Base-by-base conservation (phyloP, 768 basidiomycete genomes). In the Mycena floridula region DNA sequence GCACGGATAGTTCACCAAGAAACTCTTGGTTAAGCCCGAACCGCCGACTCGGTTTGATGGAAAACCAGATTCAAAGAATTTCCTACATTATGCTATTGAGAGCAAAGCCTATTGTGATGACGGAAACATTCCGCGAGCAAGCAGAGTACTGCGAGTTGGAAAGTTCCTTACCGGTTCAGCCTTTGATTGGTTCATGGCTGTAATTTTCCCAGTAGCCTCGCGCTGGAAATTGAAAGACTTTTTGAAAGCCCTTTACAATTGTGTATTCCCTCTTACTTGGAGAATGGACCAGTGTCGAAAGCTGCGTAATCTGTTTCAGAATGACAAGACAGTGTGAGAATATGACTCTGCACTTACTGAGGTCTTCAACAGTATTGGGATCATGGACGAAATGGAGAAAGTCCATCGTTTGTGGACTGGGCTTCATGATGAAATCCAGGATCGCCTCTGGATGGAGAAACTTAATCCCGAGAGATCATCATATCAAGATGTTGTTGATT, bases 381-480 rank as follows among this genome's bases (percentile, higher is more conserved):
- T 57, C 2, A 46, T 56, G 0, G 54, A 55, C 3, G 38, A 57
- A 5, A 47, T 42, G 0, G 60, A 65, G 11, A 49, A 58, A 11
- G 59, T 69, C 0, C 51, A 62, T 11, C 59, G 60, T 25, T 50
- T 70, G 0, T 74, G 66, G 60, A 51, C 56, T 15, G 62, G 66
- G 0, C 47, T 70, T 7, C 38, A 42, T 2, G 23, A 46, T 0
- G 42, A 52, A 4, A 56, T 72, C 5, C 59, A 63, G 32, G 46
- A 47, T 1, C 56, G 60, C 18, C 48, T 70, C 0, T 67, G 63
- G 37, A 37, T 28, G 2, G 32, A 58, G 2, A 47, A 57, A 1
- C 39, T 68, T 0, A 58, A 59, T 9, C 61, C 62, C 4, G 59
- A 64, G 7, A 39, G 16, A 0, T 50, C 60, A 0, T 43, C 32